These are phyloP conservation scores for Globisporangium mamillatum DNA, from an alignment of 352 stramenopile genomes.

Conservation along the genomic window DNA sequence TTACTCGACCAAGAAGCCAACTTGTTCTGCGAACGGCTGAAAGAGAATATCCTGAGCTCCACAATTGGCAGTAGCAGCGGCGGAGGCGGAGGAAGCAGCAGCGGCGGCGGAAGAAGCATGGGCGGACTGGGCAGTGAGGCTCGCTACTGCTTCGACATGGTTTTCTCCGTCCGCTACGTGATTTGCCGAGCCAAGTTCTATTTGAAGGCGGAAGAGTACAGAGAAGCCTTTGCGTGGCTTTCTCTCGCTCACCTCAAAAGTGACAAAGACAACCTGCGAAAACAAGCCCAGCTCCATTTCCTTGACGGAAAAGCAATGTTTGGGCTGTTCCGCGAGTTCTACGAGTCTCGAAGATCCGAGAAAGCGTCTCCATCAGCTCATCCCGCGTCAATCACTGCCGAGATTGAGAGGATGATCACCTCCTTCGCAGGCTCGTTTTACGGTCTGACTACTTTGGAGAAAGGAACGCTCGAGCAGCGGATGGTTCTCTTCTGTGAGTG, in stretches of 20 bases:
- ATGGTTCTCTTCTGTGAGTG: constrained; percentile 54
- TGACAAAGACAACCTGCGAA: constrained; percentile 65
- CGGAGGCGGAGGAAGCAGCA: constrained; percentile 58
- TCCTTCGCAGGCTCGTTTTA: constrained; percentile 64
- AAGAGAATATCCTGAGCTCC: constrained; percentile 48
- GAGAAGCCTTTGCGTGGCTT: constrained; percentile 66
- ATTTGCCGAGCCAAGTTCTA: constrained; percentile 63
- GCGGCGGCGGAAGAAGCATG: constrained; percentile 46
- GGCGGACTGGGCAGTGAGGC: constrained; percentile 74
- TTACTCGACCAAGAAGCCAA: constrained; percentile 75
- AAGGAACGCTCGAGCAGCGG: constrained; percentile 43
- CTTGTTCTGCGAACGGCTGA: constrained; percentile 65
- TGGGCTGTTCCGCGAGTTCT: constrained; percentile 52
- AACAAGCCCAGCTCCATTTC: constrained; percentile 62
- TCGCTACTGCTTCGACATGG: constrained; percentile 81
- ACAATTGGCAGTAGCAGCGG: constrained; percentile 31
- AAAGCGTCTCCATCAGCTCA: constrained; percentile 22
- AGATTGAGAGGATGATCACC: constrained; percentile 55
- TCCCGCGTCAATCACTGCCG: constrained; percentile 26
- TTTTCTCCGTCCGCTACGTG: constrained; percentile 71
- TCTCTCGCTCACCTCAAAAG: constrained; percentile 76
- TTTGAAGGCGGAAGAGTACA: constrained; percentile 47
- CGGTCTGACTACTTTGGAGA: constrained; percentile 58
- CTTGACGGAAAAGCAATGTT: constrained; percentile 63
- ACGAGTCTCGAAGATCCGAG: constrained; percentile 29